phyloP scores from a whole-genome alignment of 805 yeast species.

The Phaffomyces thermotolerans region DNA sequence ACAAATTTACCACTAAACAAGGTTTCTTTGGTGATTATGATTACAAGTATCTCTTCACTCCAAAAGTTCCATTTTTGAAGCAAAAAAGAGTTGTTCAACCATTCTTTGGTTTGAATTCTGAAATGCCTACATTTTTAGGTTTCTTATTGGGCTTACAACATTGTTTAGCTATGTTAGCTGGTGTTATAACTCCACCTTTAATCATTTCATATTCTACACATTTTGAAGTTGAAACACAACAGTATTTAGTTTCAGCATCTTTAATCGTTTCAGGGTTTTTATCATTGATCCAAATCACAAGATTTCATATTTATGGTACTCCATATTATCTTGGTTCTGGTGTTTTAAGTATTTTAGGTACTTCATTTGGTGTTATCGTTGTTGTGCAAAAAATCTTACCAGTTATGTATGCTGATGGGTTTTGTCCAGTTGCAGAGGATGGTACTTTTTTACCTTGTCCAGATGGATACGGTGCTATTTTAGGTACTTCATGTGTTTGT shows the following conservation, averaged over 20 bases:
- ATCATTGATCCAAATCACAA: slow-evolving; percentile 69
- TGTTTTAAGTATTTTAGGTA: slow-evolving; percentile 80
- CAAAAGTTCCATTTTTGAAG: slow-evolving; percentile 61
- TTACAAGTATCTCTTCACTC: slow-evolving; percentile 72
- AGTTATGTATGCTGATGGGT: slow-evolving; percentile 67
- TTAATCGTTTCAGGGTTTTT: slow-evolving; percentile 66
- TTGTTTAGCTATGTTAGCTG: slow-evolving; percentile 85
- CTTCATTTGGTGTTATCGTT: slow-evolving; percentile 81
- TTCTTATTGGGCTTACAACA: slow-evolving; percentile 80
- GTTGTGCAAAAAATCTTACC: slow-evolving; percentile 74
- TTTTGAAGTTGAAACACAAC: slow-evolving; percentile 41
- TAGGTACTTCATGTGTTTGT: slow-evolving; percentile 73
- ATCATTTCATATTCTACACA: slow-evolving; percentile 62
- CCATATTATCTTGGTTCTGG: slow-evolving; percentile 87
- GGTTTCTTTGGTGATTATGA: slow-evolving; percentile 86
- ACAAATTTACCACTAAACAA: slow-evolving; percentile 52
- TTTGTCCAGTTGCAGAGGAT: slow-evolving; percentile 54
- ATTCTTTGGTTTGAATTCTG: slow-evolving; percentile 72
- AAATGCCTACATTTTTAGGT: slow-evolving; percentile 75
- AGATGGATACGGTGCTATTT: slow-evolving; percentile 78
- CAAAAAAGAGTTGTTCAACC: slow-evolving; percentile 51
- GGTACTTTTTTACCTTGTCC: slow-evolving; percentile 77
- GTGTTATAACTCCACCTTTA: slow-evolving; percentile 79
- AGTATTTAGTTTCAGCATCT: slow-evolving; percentile 66
- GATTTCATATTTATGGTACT: slow-evolving; percentile 71